Base-by-base conservation (phyloP, 768 basidiomycete species). In the Lentinula detonsa region DNA sequence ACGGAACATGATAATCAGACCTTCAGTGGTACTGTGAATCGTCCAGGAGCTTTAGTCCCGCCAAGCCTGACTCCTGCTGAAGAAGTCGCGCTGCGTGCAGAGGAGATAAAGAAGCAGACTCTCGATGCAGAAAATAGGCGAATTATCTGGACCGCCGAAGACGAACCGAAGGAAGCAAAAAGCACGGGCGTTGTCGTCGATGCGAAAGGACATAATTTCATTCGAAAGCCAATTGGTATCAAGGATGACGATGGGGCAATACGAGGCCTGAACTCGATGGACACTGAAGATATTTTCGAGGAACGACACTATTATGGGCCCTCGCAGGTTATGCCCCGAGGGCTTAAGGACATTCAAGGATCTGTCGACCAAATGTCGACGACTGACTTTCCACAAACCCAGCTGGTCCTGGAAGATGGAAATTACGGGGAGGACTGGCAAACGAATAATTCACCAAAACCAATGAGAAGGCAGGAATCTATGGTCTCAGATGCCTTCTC, bases 91-190 rank as follows among this genome's bases (percentile, higher is more conserved):
- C 62, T 80, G 34, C 78, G 85, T 37, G 74, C 72, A 8, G 76
- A 84, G 43, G 82, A 90, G 69, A 77, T 76, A 1, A 82, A 87
- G 61, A 75, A 79, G 34, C 90, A 91, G 68, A 73, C 72, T 57
- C 74, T 77, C 63, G 91, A 92, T 61, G 89, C 90, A 1, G 67
- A 76, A 34, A 70, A 74, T 10, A 80, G 91, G 61, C 84, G 79
- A 51, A 72, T 91, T 28, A 82, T 86, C 8, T 93, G 90, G 90
- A 78, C 82, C 21, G 79, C 72, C 6, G 83, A 83, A 62, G 74
- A 75, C 61, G 80, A 76, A 21, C 70, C 73, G 3, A 65, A 71
- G 18, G 85, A 85, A 57, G 65, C 68, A 13, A 87, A 83, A 6
- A 84, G 86, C 65, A 75, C 77, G 0, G 82, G 81, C 40, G 80